These are phyloP conservation scores for Viola pubescens DNA, from an alignment of 441 rosid genomes.

Conservation along the genomic window DNA sequence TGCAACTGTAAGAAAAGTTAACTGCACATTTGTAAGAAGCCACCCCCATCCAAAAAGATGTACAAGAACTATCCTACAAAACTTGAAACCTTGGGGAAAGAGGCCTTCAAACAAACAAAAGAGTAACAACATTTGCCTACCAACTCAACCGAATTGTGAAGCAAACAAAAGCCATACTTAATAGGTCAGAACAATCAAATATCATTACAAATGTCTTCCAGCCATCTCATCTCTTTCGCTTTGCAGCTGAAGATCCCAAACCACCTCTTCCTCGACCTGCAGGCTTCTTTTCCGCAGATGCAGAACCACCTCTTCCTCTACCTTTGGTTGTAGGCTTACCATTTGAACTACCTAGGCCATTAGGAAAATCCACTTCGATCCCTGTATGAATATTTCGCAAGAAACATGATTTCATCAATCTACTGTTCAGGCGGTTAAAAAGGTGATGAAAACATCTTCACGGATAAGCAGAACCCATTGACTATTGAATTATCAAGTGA, in stretches of 20 bases:
- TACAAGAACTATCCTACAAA: neutral
- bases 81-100: neutral
- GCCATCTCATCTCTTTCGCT: slow-evolving; percentile 44
- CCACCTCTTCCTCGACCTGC: slow-evolving; percentile 22
- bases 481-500: too few relatives aligned
- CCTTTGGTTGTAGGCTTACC: slow-evolving; percentile 39
- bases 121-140: neutral
- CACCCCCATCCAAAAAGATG: neutral
- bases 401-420: slow-evolving; percentile 6
- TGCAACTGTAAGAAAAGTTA: too few relatives aligned
- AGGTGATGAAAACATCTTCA: too few relatives aligned
- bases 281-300: slow-evolving; percentile 19
- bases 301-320: slow-evolving; percentile 36
- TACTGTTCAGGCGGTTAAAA: too few relatives aligned
- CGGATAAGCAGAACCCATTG: too few relatives aligned
- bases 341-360: slow-evolving; percentile 36
- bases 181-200: neutral
- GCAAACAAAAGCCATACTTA: neutral
- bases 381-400: slow-evolving; percentile 25
- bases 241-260: slow-evolving; percentile 29
- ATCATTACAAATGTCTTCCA: neutral
- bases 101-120: neutral
- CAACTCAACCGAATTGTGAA: neutral
- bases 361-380: slow-evolving; percentile 70
- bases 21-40: too few relatives aligned